A percentile compares a stretch with the other conserved stretches of the same genome.
These are phyloP conservation scores for Ceratonia siliqua DNA, from an alignment of 306 rosid species.

Conservation along the genomic window DNA sequence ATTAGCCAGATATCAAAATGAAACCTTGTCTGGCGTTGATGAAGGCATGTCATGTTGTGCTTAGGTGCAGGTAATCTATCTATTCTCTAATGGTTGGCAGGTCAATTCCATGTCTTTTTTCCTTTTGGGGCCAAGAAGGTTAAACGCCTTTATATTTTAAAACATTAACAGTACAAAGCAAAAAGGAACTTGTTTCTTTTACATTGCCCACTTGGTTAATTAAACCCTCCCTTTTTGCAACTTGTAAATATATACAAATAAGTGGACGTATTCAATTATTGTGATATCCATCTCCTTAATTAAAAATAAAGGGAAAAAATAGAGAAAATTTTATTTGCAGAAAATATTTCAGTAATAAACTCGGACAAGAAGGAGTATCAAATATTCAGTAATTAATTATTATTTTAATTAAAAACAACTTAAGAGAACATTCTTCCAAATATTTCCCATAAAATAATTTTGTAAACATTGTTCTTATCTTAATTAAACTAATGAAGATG, in stretches of 20 bases:
- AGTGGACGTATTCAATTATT: neutral
- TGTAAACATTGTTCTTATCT: neutral
- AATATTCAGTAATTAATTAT: no score
- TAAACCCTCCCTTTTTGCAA: neutral
- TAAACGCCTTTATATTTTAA: constrained; percentile 15
- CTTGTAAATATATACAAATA: neutral
- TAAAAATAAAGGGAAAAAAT: neutral
- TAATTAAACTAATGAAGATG: neutral
- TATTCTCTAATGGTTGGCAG: constrained; percentile 33
- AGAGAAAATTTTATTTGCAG: neutral
- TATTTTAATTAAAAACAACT: neutral
- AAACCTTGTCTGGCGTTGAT: constrained; percentile 31
- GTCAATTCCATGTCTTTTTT: constrained; percentile 32
- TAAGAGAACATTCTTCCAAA: neutral
- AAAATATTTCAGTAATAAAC: neutral
- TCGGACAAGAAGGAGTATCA: neutral
- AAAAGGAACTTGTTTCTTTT: constrained; percentile 7
- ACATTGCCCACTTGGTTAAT: constrained; percentile 1
- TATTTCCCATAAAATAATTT: neutral
- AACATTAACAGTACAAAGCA: constrained; percentile 1
- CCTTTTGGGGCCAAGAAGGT: constrained; percentile 18
- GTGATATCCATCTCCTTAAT: neutral
- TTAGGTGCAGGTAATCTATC: constrained; percentile 28
- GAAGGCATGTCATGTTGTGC: constrained; percentile 16
- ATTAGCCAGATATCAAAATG: constrained; percentile 16